phyloP scores from a whole-genome alignment of 345 rosid species.

The Aquilaria malaccensis region DNA sequence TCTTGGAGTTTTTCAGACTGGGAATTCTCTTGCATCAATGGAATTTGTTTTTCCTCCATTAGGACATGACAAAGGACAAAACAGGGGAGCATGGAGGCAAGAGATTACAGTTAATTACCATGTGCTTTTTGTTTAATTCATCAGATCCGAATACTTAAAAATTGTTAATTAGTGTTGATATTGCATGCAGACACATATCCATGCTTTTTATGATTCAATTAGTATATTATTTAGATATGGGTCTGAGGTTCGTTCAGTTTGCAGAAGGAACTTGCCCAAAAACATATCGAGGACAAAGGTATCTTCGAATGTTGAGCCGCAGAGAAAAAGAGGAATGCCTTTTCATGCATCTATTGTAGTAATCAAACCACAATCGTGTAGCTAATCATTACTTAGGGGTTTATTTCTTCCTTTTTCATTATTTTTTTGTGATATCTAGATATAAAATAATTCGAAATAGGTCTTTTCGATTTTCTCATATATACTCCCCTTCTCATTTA shows the following conservation, averaged over 20 bases:
- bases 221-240: too few species aligned
- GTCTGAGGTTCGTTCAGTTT: too few species aligned
- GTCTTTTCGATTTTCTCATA: too few species aligned
- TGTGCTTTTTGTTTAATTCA: slow-evolving; percentile 22
- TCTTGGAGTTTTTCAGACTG: slow-evolving; percentile 30
- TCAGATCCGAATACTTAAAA: too few species aligned
- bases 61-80: slow-evolving; percentile 39
- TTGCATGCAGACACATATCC: not conserved
- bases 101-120: slow-evolving; percentile 30
- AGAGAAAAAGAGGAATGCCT: slow-evolving; percentile 11
- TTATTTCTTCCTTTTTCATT: slow-evolving; percentile 1
- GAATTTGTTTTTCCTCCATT: slow-evolving; percentile 17
- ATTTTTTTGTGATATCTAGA: too few species aligned
- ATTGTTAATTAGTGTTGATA: too few species aligned
- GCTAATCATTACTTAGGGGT: slow-evolving; percentile 13
- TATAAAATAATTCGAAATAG: too few species aligned
- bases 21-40: slow-evolving; percentile 42
- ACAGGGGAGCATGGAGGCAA: slow-evolving; percentile 24
- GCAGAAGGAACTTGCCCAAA: slow-evolving; percentile 24
- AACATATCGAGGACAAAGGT: slow-evolving; percentile 24
- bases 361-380: slow-evolving; percentile 1
- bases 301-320: slow-evolving; percentile 31
- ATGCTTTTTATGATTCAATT: too few species aligned
- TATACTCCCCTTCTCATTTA: too few species aligned
- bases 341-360: slow-evolving; percentile 11